These are phyloP conservation scores for Trichoderma breve DNA, from an alignment of 2,329 filamentous ascomycete genomes.

Conservation along the genomic window DNA sequence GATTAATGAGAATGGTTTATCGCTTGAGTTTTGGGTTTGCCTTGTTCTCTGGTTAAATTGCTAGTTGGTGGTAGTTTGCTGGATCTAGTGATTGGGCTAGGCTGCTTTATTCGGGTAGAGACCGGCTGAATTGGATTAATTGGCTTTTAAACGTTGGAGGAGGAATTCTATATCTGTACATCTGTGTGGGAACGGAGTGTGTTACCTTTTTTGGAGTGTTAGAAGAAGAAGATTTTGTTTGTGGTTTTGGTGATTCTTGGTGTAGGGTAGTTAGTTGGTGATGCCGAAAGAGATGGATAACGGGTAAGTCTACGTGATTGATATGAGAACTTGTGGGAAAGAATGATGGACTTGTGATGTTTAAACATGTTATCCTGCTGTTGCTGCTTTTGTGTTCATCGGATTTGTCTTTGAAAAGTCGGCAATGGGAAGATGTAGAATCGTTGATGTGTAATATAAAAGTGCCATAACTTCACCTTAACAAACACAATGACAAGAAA, in stretches of 20 bases:
- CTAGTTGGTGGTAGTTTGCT: background rate
- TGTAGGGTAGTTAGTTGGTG: background rate
- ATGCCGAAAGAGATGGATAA: background rate
- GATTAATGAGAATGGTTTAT: background rate
- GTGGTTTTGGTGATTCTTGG: background rate
- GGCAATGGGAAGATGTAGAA: background rate
- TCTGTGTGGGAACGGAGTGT: background rate
- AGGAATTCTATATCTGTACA: background rate
- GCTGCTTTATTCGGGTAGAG: background rate
- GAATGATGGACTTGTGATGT: background rate
- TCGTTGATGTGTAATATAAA: background rate
- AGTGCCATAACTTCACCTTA: background rate
- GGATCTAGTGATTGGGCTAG: background rate
- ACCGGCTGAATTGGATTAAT: background rate
- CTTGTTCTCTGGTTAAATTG: background rate
- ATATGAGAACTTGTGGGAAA: background rate
- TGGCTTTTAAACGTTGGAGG: background rate
- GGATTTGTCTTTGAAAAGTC: background rate
- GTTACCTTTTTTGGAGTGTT: background rate
- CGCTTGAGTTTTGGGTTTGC: background rate
- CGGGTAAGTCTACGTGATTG: background rate
- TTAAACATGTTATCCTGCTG: background rate
- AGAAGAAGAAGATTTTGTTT: background rate
- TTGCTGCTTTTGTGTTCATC: background rate
- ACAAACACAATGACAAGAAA: background rate